phyloP scores from a whole-genome alignment of 176 grass and related monocot species.

The Ampelocalamus luodianensis region DNA sequence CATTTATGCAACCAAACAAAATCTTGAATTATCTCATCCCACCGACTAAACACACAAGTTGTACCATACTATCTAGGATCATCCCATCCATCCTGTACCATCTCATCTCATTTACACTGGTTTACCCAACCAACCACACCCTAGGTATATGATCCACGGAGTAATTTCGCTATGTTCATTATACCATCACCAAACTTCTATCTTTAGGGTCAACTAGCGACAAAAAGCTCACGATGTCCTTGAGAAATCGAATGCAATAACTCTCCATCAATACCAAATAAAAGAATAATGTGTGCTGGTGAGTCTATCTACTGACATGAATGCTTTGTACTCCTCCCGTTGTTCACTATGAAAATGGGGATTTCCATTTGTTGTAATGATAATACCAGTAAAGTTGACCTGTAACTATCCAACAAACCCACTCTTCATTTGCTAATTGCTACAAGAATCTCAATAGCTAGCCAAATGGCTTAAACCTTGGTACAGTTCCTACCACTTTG shows the following conservation, averaged over 20 bases:
- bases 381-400: neutral
- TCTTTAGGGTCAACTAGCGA: neutral
- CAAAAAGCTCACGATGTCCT: neutral
- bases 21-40: too few relatives aligned
- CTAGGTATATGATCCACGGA: neutral
- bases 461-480: conserved; percentile 12
- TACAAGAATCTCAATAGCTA: conserved; percentile 29
- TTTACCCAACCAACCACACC: too few relatives aligned
- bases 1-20: too few relatives aligned
- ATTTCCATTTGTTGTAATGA: conserved; percentile 25
- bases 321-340: conserved; percentile 11
- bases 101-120: too few relatives aligned
- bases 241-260: conserved; percentile 16
- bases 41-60: too few relatives aligned
- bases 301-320: conserved; percentile 37
- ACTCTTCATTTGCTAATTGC: neutral
- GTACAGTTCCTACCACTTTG: conserved; percentile 14
- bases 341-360: neutral
- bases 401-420: conserved; percentile 6
- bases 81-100: too few relatives aligned
- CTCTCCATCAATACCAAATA: conserved; percentile 40
- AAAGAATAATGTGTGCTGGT: conserved; percentile 16
- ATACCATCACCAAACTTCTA: conserved; percentile 26
- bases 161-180: conserved; percentile 1
- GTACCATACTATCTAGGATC: too few relatives aligned